Evolutionary conservation across 352 stramenopile species (phyloP).

Genomic region (Hyaloperonospora brassicae): DNA sequence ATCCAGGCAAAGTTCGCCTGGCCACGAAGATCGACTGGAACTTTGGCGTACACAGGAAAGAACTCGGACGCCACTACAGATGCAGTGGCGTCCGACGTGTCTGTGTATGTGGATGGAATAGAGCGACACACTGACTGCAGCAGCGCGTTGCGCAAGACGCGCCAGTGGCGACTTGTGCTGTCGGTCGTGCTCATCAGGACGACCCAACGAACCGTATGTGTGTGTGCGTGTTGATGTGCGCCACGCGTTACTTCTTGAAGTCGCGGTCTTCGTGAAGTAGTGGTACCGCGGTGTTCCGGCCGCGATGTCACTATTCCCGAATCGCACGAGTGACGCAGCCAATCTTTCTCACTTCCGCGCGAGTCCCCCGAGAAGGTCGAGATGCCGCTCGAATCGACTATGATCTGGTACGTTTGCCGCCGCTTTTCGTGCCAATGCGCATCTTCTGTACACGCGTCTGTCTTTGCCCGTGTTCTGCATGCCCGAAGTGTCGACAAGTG

Average conservation of each 20-base stretch:
- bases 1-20: slow-evolving; percentile 44
- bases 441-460: slow-evolving; percentile 2
- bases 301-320: background rate
- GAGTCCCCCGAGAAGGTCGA: slow-evolving; percentile 18
- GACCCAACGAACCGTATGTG: too few relatives aligned
- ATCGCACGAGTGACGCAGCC: slow-evolving; percentile 6
- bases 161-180: slow-evolving; percentile 59
- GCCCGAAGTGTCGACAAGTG: background rate
- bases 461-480: background rate
- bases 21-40: slow-evolving; percentile 11
- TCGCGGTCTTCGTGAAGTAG: slow-evolving; percentile 1
- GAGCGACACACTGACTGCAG: slow-evolving; percentile 19
- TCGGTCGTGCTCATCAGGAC: slow-evolving; percentile 7
- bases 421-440: background rate
- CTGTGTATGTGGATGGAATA: background rate
- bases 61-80: slow-evolving; percentile 59
- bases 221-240: too few relatives aligned
- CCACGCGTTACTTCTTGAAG: background rate
- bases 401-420: slow-evolving; percentile 62
- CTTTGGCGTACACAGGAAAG: slow-evolving; percentile 38
- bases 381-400: slow-evolving; percentile 85
- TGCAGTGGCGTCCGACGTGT: slow-evolving; percentile 25
- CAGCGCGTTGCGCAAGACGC: slow-evolving; percentile 55
- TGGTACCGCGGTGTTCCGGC: background rate
- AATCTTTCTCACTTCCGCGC: slow-evolving; percentile 26